Conservation (phyloP, 768 basidiomycete genomes). For the Scleroderma bovista region DNA sequence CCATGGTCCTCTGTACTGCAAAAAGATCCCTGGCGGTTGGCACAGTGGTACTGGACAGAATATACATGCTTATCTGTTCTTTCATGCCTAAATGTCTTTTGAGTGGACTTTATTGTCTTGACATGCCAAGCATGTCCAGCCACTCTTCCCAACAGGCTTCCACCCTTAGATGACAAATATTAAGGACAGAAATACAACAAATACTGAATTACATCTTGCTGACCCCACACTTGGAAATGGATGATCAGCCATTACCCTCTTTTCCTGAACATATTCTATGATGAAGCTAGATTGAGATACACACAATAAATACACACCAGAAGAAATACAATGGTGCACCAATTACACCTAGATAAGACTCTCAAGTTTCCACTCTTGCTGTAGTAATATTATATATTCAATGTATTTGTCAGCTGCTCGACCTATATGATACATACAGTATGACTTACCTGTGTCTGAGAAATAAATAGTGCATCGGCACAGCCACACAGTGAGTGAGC, state of each 20-base stretch:
- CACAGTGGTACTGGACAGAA: neutral
- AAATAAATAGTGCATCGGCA: too few relatives aligned
- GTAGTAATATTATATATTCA: too few relatives aligned
- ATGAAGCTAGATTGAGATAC: neutral
- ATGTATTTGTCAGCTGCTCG: too few relatives aligned
- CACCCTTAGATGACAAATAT: neutral
- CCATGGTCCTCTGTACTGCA: neutral
- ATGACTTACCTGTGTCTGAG: too few relatives aligned
- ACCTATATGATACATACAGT: too few relatives aligned
- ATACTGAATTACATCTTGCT: neutral
- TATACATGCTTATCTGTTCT: neutral
- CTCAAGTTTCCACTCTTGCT: too few relatives aligned
- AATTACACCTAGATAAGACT: too few relatives aligned
- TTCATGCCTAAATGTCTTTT: neutral
- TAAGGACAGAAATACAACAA: neutral
- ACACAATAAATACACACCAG: neutral
- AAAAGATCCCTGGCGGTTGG: neutral
- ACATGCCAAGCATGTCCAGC: neutral
- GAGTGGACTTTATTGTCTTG: conserved; percentile 1
- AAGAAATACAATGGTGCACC: too few relatives aligned
- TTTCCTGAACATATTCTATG: neutral
- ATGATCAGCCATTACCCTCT: neutral
- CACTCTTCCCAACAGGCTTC: neutral
- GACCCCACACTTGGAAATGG: neutral
- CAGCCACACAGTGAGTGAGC: too few relatives aligned